Base-by-base conservation (phyloP, 129 eudicot genomes). In the Lactuca saligna region DNA sequence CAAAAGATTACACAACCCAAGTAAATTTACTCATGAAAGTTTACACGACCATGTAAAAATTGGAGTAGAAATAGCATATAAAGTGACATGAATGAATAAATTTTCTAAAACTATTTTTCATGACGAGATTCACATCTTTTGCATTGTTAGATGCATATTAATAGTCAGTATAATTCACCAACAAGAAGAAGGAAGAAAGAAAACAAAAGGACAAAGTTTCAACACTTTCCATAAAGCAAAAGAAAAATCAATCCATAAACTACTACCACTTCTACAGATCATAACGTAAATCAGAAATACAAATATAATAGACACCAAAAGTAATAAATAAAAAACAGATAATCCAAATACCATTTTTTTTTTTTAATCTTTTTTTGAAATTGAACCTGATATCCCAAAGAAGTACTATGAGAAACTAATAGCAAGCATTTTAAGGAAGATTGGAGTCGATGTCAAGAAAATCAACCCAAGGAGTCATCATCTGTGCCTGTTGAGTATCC, bases 211-310 rank as follows among this genome's bases (percentile, higher is more conserved):
- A 14, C 67, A 38, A 12, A 37, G 25, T 38, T 20, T 38, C 7
- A 20, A 9, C 49, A 42, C 13, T 8, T 42, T 42, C 12, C 12
- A 2, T 9, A 39, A 66, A 50, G 11, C 56, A 66, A 66, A 66
- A 33, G 14, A 20, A 34, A 37, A 37, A 11, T 15, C 13, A 65
- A 74, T 55, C 71, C 57, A 74, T 55, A 46, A 49, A 50, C 57
- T 44, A 60, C 56, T 54, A 63, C 65, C 67, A 66, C 62, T 75
- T 75, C 61, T 57, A 75, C 74, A 75, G 48, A n/a, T 51, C 73
- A 66, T 16, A 17, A 63, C 39, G 71, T 73, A 73, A 73, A 15
- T 53, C 56, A 73, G 29, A 50, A 59, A 34, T 57, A 65, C 73
- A 57, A 4, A 74, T 74, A 74, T 42, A 50, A 6, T 57, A 64